Percentiles rank a stretch among this genome's conserved stretches.
Conservation (phyloP, 2,329 filamentous ascomycete species). For the Aschersonia sp. region DNA sequence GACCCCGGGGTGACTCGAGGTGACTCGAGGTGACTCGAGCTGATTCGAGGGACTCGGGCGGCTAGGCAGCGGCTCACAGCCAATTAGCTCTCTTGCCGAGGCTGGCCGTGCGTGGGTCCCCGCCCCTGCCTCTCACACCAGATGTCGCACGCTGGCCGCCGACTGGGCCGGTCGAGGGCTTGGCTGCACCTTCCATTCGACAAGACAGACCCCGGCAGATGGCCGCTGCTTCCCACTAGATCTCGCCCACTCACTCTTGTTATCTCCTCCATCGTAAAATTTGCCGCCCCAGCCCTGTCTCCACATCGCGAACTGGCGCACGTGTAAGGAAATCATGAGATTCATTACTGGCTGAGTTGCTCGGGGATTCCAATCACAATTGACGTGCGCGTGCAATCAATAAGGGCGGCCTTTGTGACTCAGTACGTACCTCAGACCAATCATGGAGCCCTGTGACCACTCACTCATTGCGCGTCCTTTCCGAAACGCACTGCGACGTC, state of each 20-base stretch:
- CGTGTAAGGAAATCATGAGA: too few species aligned
- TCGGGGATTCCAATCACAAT: too few species aligned
- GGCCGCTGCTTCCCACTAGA: neutral
- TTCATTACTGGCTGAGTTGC: too few species aligned
- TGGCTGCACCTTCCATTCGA: neutral
- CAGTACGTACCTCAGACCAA: neutral
- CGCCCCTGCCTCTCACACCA: neutral
- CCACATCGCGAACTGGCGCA: too few species aligned
- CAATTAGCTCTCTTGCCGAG: constrained; percentile 17
- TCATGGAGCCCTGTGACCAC: neutral
- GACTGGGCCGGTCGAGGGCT: neutral
- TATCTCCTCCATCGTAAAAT: too few species aligned
- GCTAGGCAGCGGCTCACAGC: constrained; percentile 17
- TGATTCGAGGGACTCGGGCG: constrained; percentile 20
- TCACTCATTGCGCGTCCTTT: neutral
- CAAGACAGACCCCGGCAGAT: neutral
- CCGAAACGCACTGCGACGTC: neutral
- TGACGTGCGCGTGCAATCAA: too few species aligned
- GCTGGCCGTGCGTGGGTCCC: neutral
- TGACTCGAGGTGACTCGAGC: neutral
- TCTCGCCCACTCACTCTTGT: neutral
- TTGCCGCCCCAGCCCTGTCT: too few species aligned
- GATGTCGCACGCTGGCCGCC: neutral
- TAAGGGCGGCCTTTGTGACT: neutral
- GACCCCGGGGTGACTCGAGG: constrained; percentile 2